These are phyloP conservation scores for Aquilaria agallochum DNA, from an alignment of 441 rosid genomes.

Conservation along the genomic window DNA sequence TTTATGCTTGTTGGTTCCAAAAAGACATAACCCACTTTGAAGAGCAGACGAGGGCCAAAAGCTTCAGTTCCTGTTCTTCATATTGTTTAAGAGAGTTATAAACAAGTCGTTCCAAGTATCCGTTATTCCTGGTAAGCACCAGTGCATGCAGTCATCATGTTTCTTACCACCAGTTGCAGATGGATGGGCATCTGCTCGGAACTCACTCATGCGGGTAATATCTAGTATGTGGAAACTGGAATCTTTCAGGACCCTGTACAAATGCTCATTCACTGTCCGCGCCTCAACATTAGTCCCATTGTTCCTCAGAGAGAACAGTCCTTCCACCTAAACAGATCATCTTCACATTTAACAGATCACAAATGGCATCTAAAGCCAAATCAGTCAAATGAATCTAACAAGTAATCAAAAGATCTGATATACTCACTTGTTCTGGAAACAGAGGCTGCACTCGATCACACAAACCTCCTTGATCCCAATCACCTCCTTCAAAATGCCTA, in stretches of 20 bases:
- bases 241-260: constrained; percentile 40
- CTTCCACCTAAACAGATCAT: constrained; percentile 49
- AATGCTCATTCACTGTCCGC: constrained; percentile 66
- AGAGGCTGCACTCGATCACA: constrained; percentile 58
- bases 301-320: constrained; percentile 54
- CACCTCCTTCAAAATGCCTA: constrained; percentile 97
- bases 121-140: constrained; percentile 91
- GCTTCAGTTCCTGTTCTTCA: constrained; percentile 24
- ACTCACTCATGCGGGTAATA: constrained; percentile 76
- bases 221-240: constrained; percentile 62
- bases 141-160: constrained; percentile 95
- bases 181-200: constrained; percentile 94
- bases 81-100: constrained; percentile 25
- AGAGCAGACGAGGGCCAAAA: not conserved
- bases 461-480: constrained; percentile 96
- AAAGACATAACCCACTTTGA: not conserved
- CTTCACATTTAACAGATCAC: not conserved
- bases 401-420: not conserved
- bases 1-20: not conserved
- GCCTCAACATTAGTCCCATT: constrained; percentile 80
- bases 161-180: constrained; percentile 78
- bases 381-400: not conserved
- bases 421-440: constrained; percentile 51
- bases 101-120: constrained; percentile 88
- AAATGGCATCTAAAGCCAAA: not conserved